These are phyloP conservation scores for Trichoderma polysporum DNA, from an alignment of 2,329 filamentous ascomycete species.

Conservation along the genomic window DNA sequence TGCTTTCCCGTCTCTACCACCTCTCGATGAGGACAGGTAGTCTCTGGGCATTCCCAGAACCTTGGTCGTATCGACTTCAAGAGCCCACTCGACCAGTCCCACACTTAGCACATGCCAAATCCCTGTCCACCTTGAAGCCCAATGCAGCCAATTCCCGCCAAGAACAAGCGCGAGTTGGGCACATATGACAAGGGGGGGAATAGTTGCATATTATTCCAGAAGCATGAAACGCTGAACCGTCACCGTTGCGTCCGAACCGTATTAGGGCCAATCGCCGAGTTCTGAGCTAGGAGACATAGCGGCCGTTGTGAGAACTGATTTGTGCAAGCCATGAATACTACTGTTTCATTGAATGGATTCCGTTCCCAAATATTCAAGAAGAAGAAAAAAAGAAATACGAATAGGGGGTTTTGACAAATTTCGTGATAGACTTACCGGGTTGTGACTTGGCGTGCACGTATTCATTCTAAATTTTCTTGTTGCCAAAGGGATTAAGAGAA, in stretches of 20 bases:
- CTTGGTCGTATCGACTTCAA: constrained; percentile 1
- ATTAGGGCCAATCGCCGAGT: background rate
- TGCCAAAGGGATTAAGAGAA: background rate
- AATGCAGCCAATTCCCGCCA: background rate
- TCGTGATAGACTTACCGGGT: background rate
- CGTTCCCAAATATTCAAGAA: background rate
- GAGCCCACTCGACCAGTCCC: background rate
- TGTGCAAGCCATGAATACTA: background rate
- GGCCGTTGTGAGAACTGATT: background rate
- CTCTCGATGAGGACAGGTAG: background rate
- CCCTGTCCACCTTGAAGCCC: constrained; percentile 17
- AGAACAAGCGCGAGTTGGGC: constrained; percentile 11
- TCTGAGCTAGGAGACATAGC: background rate
- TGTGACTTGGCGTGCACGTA: background rate
- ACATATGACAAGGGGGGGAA: constrained; percentile 14
- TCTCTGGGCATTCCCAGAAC: background rate
- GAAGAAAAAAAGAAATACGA: background rate
- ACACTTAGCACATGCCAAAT: constrained; percentile 5
- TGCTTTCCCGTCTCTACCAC: background rate
- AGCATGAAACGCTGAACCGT: constrained; percentile 8
- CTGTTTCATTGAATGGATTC: background rate
- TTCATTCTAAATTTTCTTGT: background rate
- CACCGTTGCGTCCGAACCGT: background rate
- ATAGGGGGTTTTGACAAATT: too few species aligned
- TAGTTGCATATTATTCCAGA: constrained; percentile 7